These are phyloP conservation scores for Lasiosphaeriaceae sp. DNA, from an alignment of 495 filamentous ascomycete species.

Conservation along the genomic window DNA sequence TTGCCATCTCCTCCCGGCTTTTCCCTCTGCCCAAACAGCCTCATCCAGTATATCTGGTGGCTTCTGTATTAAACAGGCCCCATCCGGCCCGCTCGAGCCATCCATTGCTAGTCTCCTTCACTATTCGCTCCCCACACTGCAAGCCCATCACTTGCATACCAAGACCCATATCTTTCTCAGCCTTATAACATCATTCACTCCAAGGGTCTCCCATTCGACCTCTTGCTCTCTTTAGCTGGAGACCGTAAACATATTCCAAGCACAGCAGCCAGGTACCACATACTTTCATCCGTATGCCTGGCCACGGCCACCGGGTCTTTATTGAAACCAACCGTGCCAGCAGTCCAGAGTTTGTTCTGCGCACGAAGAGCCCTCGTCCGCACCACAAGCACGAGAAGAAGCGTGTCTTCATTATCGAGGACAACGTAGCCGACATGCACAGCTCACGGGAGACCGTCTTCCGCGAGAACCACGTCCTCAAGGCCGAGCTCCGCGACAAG, in stretches of 20 bases:
- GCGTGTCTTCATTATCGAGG: constrained; percentile 15
- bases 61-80: constrained; percentile 9
- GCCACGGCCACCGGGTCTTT: constrained; percentile 18
- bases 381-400: constrained; percentile 15
- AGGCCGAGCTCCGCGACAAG: constrained; percentile 16
- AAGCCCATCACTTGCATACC: constrained; percentile 15
- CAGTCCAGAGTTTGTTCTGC: background rate
- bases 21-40: background rate
- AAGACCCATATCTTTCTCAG: background rate
- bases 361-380: constrained; percentile 12
- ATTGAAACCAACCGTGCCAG: constrained; percentile 15
- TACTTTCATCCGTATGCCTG: constrained; percentile 13
- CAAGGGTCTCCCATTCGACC: background rate
- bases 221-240: background rate
- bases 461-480: constrained; percentile 23
- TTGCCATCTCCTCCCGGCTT: background rate
- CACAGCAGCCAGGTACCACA: background rate
- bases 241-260: background rate
- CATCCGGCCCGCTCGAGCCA: constrained; percentile 4
- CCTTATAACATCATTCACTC: background rate
- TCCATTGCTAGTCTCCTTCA: constrained; percentile 2
- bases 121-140: constrained; percentile 15
- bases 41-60: background rate
- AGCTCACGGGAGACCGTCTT: constrained; percentile 19
- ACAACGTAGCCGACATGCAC: constrained; percentile 18